Base-by-base conservation (phyloP, 345 rosid species). In the Populus deltoides region DNA sequence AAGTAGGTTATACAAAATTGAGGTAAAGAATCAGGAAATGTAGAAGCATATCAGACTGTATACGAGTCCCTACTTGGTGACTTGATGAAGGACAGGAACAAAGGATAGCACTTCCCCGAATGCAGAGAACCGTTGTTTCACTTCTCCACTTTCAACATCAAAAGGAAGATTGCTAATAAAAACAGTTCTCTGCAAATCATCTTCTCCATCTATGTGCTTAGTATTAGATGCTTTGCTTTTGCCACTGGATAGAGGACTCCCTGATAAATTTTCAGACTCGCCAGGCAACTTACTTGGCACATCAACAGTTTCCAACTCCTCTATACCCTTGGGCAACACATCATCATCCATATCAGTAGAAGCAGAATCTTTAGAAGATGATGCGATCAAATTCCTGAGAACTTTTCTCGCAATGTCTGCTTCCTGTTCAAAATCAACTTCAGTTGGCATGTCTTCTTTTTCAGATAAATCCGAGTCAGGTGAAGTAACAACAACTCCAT, bases 111-210 rank as follows among this genome's bases (percentile, higher is more conserved):
- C 92, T 80, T 87, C 86, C 75, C 98, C 99, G 86, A 88, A 93
- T 70, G 66, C 88, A 70, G 92, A 77, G 83, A 95, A 95, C 51
- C 93, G 83, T 78, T 90, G 92, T 85, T 80, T 91, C 74, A 95
- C 93, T 83, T 95, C 98, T 70, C 84, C 92, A 71, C 78, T 81
- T 27, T 79, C 89, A 77, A 86, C 81, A 66, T 92, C 98, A 81
- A 90, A 95, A n/a, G 97, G 97, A 79, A 95, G 87, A 86, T 92
- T 93, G 89, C 87, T 88, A 72, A 93, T 85, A 77, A 95, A 95
- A 86, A 93, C 66, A 53, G 97, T 92, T 83, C 87, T 88, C 77
- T 83, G 84, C 75, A 95, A 88, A 80, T 89, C 96, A 1, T 89
- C 98, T 73, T 87, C 90, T 27, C 68, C 80, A 7, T 83, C 90